These are phyloP conservation scores for Brasilioporus rufonigricans DNA, from an alignment of 768 basidiomycete genomes.

Conservation along the genomic window DNA sequence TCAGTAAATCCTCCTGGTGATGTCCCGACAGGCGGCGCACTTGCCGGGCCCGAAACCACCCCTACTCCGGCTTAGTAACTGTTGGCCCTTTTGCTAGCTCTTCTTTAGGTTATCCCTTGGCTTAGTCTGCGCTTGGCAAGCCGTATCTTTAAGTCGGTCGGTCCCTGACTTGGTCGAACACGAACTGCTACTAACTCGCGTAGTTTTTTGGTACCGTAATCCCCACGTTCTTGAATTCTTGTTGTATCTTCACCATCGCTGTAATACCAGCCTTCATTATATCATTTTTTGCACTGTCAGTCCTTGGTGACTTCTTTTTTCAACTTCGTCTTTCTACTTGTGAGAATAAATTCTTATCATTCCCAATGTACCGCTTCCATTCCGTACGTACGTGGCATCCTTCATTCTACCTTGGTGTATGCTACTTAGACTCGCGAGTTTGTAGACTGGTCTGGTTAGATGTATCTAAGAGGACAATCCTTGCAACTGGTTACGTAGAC, in stretches of 20 bases:
- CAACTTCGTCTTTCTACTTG: slow-evolving; percentile 1
- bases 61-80: slow-evolving; percentile 16
- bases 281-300: slow-evolving; percentile 6
- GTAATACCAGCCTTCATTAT: slow-evolving; percentile 14
- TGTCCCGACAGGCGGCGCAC: slow-evolving; percentile 64
- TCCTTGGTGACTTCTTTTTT: slow-evolving; percentile 12
- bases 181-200: neutral
- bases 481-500: neutral
- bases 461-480: slow-evolving; percentile 1
- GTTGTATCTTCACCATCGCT: slow-evolving; percentile 3
- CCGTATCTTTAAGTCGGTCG: slow-evolving; percentile 15
- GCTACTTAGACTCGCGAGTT: slow-evolving; percentile 12
- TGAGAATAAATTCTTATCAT: slow-evolving; percentile 10
- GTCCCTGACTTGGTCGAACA: neutral
- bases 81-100: neutral
- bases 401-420: slow-evolving; percentile 5
- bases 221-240: slow-evolving; percentile 1
- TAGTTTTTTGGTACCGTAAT: slow-evolving; percentile 18
- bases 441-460: slow-evolving; percentile 15
- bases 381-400: slow-evolving; percentile 4
- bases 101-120: slow-evolving; percentile 2
- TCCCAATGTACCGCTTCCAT: slow-evolving; percentile 11
- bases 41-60: slow-evolving; percentile 52
- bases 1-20: slow-evolving; percentile 34
- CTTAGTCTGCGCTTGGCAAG: neutral